Evolutionary conservation across 352 stramenopile species (phyloP).

Genomic region (Globisporangium canariense): DNA sequence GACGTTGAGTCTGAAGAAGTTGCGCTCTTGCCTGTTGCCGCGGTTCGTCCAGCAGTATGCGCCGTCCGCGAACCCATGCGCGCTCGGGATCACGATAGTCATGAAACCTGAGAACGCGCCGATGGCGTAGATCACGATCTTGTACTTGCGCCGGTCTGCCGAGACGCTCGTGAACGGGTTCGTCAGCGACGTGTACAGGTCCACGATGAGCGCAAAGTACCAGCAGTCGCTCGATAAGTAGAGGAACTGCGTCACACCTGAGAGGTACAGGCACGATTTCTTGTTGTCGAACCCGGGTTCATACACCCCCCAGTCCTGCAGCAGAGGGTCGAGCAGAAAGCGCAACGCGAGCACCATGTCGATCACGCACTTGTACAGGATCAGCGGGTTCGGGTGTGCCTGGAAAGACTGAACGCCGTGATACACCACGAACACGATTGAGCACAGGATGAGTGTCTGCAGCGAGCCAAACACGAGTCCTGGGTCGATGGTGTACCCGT

Average conservation of each 20-base stretch:
- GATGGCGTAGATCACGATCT: constrained; percentile 50
- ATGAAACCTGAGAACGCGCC: constrained; percentile 39
- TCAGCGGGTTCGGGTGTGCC: constrained; percentile 76
- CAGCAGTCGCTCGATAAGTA: constrained; percentile 75
- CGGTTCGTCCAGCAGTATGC: constrained; percentile 81
- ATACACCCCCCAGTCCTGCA: constrained; percentile 54
- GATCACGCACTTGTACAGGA: constrained; percentile 80
- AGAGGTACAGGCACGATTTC: constrained; percentile 52
- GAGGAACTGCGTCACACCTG: constrained; percentile 73
- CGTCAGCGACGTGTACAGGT: constrained; percentile 69
- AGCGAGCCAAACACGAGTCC: constrained; percentile 75
- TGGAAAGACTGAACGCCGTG: constrained; percentile 75
- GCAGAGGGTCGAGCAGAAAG: constrained; percentile 70
- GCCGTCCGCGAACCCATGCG: constrained; percentile 64
- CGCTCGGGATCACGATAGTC: constrained; percentile 25
- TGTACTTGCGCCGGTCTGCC: constrained; percentile 57
- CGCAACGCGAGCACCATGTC: constrained; percentile 66
- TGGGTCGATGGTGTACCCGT: constrained; percentile 86
- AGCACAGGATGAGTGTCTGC: constrained; percentile 64
- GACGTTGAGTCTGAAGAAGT: constrained; percentile 72
- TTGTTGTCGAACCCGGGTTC: constrained; percentile 6
- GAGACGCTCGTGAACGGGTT: constrained; percentile 87
- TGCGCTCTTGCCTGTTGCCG: constrained; percentile 33
- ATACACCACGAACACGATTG: constrained; percentile 76
- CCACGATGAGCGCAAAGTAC: constrained; percentile 80